phyloP scores from a whole-genome alignment of 1,284 basidiomycete species.

The Ganoderma resinaceum region DNA sequence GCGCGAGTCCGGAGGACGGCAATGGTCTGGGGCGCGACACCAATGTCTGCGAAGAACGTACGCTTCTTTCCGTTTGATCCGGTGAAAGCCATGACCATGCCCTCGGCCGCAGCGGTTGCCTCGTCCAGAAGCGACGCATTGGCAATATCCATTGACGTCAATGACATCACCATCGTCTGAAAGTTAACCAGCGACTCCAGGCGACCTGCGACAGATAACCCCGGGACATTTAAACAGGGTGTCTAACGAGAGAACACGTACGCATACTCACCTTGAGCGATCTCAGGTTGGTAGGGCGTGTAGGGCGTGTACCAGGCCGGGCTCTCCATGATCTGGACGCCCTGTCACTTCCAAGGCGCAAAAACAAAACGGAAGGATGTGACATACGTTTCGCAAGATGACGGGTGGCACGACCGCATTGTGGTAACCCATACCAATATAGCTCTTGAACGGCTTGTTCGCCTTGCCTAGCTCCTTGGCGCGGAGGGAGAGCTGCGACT shows the following conservation, averaged over 20 bases:
- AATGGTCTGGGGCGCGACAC: constrained; percentile 87
- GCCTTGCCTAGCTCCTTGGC: constrained; percentile 79
- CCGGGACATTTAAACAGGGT: constrained; percentile 7
- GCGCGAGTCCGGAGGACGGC: constrained; percentile 89
- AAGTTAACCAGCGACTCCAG: constrained; percentile 97
- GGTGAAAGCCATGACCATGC: constrained; percentile 86
- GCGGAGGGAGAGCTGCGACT: constrained; percentile 83
- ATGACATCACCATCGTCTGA: constrained; percentile 95
- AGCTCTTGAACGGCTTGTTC: constrained; percentile 90
- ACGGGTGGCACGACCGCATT: constrained; percentile 94
- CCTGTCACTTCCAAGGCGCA: neutral
- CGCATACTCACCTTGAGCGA: constrained; percentile 78
- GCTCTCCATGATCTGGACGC: constrained; percentile 88
- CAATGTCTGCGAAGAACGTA: constrained; percentile 85
- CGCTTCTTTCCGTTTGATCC: constrained; percentile 76
- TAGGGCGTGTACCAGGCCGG: constrained; percentile 99
- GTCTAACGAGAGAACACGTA: neutral
- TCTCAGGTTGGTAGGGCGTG: constrained; percentile 94
- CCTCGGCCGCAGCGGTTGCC: constrained; percentile 93
- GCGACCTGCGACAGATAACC: constrained; percentile 62
- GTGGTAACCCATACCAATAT: constrained; percentile 99
- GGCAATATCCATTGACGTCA: constrained; percentile 94
- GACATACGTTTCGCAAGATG: constrained; percentile 87
- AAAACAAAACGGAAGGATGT: neutral
- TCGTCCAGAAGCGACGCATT: constrained; percentile 94